Base-by-base conservation (phyloP, 768 basidiomycete species). In the Scleroderma citrinum region DNA sequence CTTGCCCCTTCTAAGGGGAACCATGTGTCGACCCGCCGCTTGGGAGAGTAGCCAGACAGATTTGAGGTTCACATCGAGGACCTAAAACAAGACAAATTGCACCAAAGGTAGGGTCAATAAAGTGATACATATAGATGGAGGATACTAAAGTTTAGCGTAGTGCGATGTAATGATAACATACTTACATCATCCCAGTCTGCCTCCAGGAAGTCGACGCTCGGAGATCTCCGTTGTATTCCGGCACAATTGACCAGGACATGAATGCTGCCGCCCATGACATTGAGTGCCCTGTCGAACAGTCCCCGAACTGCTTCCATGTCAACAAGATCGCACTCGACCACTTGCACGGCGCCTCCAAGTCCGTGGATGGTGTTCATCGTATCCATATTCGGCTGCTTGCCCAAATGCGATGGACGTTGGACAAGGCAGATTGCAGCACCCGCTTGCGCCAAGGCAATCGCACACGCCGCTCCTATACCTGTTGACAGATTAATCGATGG, bases 1-100 rank as follows among this genome's bases (percentile, higher is more conserved):
- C 64, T 85, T 84, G 29, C 91, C 71, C 67, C 88, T 65, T 65
- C 72, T 73, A 58, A 71, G 80, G 47, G 75, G 82, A 11, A 93
- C 80, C 92, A 94, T 94, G 70, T 96, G 93, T 53, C 76, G 73
- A 12, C 90, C 92, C n/a, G 86, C 87, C 44, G 89, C 86, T 67
- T 87, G 87, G 14, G 81, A 83, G 53, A 94, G 83, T 24, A 91
- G 76, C 79, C 86, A 96, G 50, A 78, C 81, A 7, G 90, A 81
- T 67, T 90, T 92, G 63, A 96, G 80, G 73, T 96, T 96, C 56
- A 90, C 80, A 58, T 87, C 77, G 50, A 93, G 72, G 48, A 92
- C 89, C 88, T 90, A 58, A 36, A 40, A 56, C 46, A 38, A 49
- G 44, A 42, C 44, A 42, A 42, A 16, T n/a, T 42, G 29, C 46